Evolutionary conservation across 257 asterid genomes (phyloP).

Genomic region (Lithospermum erythrorhizon): DNA sequence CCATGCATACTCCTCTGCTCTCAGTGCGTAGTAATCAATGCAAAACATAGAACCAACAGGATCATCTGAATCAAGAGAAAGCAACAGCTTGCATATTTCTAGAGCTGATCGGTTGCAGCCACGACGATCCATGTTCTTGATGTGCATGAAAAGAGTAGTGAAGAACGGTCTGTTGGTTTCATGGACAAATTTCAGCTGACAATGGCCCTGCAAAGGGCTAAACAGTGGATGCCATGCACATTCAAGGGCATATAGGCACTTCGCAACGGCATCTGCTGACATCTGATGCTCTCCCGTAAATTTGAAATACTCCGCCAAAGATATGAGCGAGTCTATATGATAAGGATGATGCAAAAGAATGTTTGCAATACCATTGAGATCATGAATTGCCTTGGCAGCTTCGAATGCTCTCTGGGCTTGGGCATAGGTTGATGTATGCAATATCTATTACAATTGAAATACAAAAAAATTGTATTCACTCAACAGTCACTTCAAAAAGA

Average conservation of each 20-base stretch:
- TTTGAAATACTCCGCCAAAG: conserved; percentile 79
- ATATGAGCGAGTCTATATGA: conserved; percentile 75
- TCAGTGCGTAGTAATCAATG: conserved; percentile 72
- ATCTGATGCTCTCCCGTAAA: conserved; percentile 89
- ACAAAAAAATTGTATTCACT: too few species aligned
- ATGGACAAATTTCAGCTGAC: conserved; percentile 55
- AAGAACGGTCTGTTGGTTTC: conserved; percentile 86
- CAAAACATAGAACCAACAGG: conserved; percentile 78
- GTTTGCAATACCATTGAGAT: conserved; percentile 76
- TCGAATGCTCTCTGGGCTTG: conserved; percentile 84
- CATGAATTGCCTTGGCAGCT: conserved; percentile 78
- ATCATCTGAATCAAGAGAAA: conserved; percentile 79
- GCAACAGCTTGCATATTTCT: conserved; percentile 81
- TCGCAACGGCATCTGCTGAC: conserved; percentile 80
- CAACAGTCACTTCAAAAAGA: not conserved
- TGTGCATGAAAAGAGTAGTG: conserved; percentile 60
- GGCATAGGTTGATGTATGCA: conserved; percentile 59
- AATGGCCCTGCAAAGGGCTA: conserved; percentile 47
- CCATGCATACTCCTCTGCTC: conserved; percentile 84
- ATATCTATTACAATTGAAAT: too few species aligned
- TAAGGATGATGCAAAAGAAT: conserved; percentile 71
- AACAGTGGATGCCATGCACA: conserved; percentile 92
- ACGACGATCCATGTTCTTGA: conserved; percentile 91
- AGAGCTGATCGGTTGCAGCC: conserved; percentile 95
- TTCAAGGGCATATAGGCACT: conserved; percentile 80